A percentile compares a stretch with the other conserved stretches of the same genome.
phyloP scores from a whole-genome alignment of 768 basidiomycete genomes.

The Boletus huronensis region DNA sequence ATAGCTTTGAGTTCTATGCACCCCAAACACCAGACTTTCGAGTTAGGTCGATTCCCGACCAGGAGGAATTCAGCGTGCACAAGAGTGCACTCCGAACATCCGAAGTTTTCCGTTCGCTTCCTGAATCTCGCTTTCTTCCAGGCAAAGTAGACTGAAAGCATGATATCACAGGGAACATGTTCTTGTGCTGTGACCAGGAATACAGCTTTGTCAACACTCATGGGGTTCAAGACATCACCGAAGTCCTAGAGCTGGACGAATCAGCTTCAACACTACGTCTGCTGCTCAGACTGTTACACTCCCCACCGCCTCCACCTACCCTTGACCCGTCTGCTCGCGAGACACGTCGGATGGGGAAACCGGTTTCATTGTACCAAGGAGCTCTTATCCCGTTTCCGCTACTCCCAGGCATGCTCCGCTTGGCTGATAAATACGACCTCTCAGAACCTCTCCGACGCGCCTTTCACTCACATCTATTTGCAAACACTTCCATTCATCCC shows the following conservation, averaged over 20 bases:
- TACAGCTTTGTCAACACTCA: conserved; percentile 6
- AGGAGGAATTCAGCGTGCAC: conserved; percentile 46
- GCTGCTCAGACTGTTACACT: conserved; percentile 56
- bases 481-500: conserved; percentile 47
- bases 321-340: conserved; percentile 26
- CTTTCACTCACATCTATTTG: conserved; percentile 50
- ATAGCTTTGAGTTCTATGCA: conserved; percentile 34
- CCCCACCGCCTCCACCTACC: conserved; percentile 47
- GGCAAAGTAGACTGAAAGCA: conserved; percentile 4
- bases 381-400: conserved; percentile 65
- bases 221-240: conserved; percentile 22
- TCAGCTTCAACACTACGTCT: conserved; percentile 43
- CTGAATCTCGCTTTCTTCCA: background rate
- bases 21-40: conserved; percentile 51
- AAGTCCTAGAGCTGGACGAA: conserved; percentile 56
- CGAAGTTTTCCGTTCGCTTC: conserved; percentile 58
- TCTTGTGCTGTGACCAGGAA: conserved; percentile 50
- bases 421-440: conserved; percentile 67
- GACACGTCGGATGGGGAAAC: conserved; percentile 30
- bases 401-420: conserved; percentile 50
- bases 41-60: conserved; percentile 53
- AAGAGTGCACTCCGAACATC: conserved; percentile 50
- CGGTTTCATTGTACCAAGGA: conserved; percentile 31
- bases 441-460: conserved; percentile 40
- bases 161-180: conserved; percentile 57